Conservation (phyloP, 495 filamentous ascomycete genomes). For the Melanomma pulvis-pyrius region DNA sequence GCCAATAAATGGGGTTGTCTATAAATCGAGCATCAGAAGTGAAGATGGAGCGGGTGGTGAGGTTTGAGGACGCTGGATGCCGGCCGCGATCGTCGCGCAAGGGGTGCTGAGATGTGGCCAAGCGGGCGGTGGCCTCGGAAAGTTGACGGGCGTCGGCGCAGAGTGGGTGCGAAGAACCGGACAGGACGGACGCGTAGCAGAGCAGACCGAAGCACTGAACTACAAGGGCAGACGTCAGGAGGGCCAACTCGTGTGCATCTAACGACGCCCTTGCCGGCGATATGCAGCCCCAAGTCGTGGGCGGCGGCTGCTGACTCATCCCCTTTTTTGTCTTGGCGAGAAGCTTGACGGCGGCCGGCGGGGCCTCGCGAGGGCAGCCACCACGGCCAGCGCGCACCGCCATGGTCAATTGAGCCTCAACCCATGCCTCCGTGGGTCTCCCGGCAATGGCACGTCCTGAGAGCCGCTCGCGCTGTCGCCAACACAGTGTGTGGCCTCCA, state of each 20-base stretch:
- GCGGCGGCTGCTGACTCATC: background rate
- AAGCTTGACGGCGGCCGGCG: background rate
- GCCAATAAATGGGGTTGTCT: constrained; percentile 26
- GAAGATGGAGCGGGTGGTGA: constrained; percentile 10
- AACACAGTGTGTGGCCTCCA: background rate
- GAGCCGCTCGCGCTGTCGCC: background rate
- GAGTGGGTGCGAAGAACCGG: background rate
- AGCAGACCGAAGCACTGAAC: background rate
- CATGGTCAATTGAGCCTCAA: constrained; percentile 1
- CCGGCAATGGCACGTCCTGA: constrained; percentile 22
- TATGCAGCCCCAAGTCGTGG: background rate
- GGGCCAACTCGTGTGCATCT: background rate
- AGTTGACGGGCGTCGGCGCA: background rate
- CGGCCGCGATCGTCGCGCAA: constrained; percentile 6
- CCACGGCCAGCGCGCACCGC: background rate
- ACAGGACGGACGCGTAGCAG: background rate
- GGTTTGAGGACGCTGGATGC: background rate
- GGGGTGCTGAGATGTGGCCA: background rate
- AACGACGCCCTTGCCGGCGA: background rate
- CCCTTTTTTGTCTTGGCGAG: background rate
- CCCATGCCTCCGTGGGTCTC: constrained; percentile 22
- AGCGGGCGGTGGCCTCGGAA: background rate
- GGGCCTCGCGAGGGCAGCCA: background rate
- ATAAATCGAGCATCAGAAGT: constrained; percentile 32
- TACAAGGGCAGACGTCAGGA: background rate